Base-by-base conservation (phyloP, 768 basidiomycete species). In the Lentinus tigrinus region DNA sequence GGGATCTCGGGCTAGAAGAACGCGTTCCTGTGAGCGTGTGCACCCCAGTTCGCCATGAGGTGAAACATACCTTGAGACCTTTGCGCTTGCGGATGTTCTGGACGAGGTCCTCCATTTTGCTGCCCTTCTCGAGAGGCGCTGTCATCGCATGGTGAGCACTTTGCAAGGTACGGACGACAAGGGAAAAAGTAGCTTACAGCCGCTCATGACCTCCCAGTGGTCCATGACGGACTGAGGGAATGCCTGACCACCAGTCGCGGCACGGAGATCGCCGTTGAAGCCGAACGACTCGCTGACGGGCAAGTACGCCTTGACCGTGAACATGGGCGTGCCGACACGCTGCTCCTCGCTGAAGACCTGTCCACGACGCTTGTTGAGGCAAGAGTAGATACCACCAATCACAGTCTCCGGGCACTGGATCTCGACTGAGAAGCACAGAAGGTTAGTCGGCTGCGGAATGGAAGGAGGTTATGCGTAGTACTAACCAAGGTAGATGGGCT, bases 341-440 rank as follows among this genome's bases (percentile, higher is more conserved):
- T 98, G 97, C 76, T 98, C 96, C 77, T 98, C 92, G 66, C 89
- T 91, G 85, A 95, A 96, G 61, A 99, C 96, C 73, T 97, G 95
- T 63, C 96, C 96, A 85, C 95, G 92, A 72, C 95, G 91, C 79
- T 90, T 93, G 86, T 97, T 98, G 78, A 94, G 76, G 62, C 83
- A 84, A 54, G 82, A 84, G 87, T 98, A 98, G 77, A 98, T 93
- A 81, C 96, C 95, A 75, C 95, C 96, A 65, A 98, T 96, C 59
- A 92, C 95, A 72, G 84, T 91, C 75, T 97, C 96, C 54, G 95
- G 97, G 77, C 94, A 95, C 76, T 98, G 96, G 66, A 98, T 95
- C 75, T 99, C 97, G 72, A 95, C 95, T 91, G 66, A 21, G 54
- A 52, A 19, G 19, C 10, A 38, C 14, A 11, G 26, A 3, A 43